A percentile compares a stretch with the other conserved stretches of the same genome.
Conservation (phyloP, 345 rosid genomes). For the Capsella bursapastoris region DNA sequence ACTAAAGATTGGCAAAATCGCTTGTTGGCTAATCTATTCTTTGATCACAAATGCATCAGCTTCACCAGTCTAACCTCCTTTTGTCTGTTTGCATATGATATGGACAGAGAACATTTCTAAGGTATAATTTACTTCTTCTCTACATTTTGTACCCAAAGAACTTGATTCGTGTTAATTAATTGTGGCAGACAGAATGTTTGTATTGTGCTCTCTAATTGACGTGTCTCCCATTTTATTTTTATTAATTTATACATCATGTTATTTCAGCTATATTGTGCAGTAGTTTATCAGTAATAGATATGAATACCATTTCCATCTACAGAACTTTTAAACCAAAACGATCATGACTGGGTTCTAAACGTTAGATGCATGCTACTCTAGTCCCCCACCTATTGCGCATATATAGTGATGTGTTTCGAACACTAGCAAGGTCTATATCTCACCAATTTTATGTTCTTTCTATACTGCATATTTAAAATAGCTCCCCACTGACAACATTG, state of each 20-base stretch:
- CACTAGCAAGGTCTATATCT: neutral
- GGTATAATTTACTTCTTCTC: slow-evolving; percentile 6
- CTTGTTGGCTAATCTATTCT: neutral
- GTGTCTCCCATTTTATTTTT: neutral
- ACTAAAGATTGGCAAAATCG: neutral
- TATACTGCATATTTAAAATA: neutral
- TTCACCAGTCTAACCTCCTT: neutral
- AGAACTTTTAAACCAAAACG: neutral
- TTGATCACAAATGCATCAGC: slow-evolving; percentile 16
- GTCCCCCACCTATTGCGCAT: neutral
- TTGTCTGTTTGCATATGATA: neutral
- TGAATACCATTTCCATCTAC: neutral
- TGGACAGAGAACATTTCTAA: neutral
- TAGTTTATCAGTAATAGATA: no score
- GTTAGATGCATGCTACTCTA: neutral
- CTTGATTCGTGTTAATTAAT: slow-evolving; percentile 22
- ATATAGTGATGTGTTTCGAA: neutral
- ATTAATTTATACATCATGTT: no score
- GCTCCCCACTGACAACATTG: neutral
- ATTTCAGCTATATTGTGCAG: neutral
- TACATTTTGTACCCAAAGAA: slow-evolving; percentile 8
- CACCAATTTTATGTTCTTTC: neutral
- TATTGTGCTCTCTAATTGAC: neutral
- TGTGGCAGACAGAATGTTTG: neutral
- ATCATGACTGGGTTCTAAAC: neutral